Evolutionary conservation across 768 basidiomycete genomes (phyloP).

Genomic region (Kwoniella bestiolae): DNA sequence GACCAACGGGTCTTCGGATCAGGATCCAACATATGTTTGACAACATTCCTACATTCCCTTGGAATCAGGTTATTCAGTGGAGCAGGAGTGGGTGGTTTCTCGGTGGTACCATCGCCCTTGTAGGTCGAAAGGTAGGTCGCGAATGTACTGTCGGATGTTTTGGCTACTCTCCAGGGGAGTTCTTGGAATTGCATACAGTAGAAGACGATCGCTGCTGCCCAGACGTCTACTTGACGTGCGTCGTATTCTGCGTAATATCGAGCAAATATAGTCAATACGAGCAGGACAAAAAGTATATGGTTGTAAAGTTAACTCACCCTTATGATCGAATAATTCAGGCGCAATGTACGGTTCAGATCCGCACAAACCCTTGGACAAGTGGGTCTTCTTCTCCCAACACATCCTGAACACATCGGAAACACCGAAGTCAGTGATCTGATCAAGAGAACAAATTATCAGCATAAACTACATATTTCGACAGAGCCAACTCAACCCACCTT

Average conservation of each 20-base stretch:
- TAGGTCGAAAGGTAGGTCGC: constrained; percentile 68
- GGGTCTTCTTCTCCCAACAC: constrained; percentile 96
- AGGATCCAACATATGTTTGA: constrained; percentile 94
- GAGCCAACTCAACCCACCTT: constrained; percentile 66
- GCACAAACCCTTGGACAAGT: constrained; percentile 95
- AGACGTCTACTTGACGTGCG: constrained; percentile 94
- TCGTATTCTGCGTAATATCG: constrained; percentile 74
- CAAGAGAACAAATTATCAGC: not conserved
- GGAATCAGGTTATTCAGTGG: constrained; percentile 90
- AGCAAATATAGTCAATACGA: not conserved
- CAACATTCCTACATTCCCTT: constrained; percentile 76
- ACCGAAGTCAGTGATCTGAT: constrained; percentile 94
- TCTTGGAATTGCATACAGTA: constrained; percentile 97
- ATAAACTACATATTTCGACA: not conserved
- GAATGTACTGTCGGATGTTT: constrained; percentile 78
- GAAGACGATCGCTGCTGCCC: constrained; percentile 96
- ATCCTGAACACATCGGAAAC: constrained; percentile 98
- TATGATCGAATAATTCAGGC: constrained; percentile 92
- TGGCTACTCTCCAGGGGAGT: constrained; percentile 95
- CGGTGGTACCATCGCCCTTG: constrained; percentile 42
- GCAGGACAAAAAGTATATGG: not conserved
- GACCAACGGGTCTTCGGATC: constrained; percentile 75
- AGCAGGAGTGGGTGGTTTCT: constrained; percentile 62
- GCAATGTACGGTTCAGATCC: constrained; percentile 99
- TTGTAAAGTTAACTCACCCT: constrained; percentile 71